phyloP scores from a whole-genome alignment of 2,329 filamentous ascomycete genomes.

The Truncatella angustata region DNA sequence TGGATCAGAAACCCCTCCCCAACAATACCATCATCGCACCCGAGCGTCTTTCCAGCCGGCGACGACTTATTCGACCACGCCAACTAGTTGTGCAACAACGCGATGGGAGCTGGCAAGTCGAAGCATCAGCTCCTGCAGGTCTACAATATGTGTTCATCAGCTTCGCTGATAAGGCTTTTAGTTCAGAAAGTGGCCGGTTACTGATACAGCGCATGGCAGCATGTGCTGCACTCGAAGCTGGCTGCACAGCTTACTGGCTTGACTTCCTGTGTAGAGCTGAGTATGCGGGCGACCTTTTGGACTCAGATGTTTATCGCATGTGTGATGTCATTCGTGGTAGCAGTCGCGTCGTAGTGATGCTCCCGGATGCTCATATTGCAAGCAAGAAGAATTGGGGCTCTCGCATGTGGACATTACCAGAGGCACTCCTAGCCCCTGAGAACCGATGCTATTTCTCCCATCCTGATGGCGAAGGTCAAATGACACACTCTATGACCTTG shows the following conservation, averaged over 20 bases:
- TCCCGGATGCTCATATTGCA: conserved; percentile 14
- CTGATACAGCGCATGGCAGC: conserved; percentile 15
- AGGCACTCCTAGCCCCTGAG: conserved; percentile 19
- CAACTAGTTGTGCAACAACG: conserved; percentile 15
- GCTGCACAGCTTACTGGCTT: conserved; percentile 17
- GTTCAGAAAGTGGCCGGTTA: background rate
- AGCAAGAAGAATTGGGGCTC: conserved; percentile 19
- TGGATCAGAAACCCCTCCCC: conserved; percentile 18
- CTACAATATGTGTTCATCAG: conserved; percentile 19
- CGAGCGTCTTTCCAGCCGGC: conserved; percentile 10
- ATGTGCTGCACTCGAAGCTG: conserved; percentile 10
- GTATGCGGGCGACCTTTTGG: conserved; percentile 9
- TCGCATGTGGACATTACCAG: conserved; percentile 23
- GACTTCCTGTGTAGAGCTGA: conserved; percentile 14
- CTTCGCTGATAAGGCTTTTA: conserved; percentile 14
- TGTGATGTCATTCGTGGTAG: conserved; percentile 22
- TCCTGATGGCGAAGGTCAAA: conserved; percentile 7
- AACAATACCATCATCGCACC: background rate
- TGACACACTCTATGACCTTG: conserved; percentile 14
- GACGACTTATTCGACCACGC: conserved; percentile 12
- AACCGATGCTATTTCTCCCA: conserved; percentile 14
- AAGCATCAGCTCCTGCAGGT: conserved; percentile 11
- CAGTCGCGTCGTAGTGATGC: conserved; percentile 17
- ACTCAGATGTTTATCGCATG: conserved; percentile 22
- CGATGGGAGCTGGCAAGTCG: conserved; percentile 12